Conservation (phyloP, 495 filamentous ascomycete genomes). For the Endocarpon pusillum region DNA sequence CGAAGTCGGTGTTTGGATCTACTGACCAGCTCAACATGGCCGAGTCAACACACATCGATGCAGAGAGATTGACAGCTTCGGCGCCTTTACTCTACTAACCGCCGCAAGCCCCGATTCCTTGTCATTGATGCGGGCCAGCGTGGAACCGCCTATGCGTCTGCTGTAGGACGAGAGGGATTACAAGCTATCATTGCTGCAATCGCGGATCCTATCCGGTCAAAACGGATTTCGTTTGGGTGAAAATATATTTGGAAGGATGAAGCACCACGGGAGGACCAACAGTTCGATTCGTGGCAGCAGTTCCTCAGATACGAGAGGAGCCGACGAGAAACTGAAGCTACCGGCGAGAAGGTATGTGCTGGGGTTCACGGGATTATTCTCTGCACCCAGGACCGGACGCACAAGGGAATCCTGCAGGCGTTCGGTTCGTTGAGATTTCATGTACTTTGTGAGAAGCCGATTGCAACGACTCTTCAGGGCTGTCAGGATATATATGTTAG, state of each 20-base stretch:
- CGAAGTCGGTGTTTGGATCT: background rate
- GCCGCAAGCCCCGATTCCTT: slow-evolving; percentile 25
- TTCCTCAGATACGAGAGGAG: slow-evolving; percentile 37
- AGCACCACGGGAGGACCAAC: slow-evolving; percentile 25
- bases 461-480: slow-evolving; percentile 50
- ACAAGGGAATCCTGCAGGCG: background rate
- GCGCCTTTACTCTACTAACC: background rate
- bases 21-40: background rate
- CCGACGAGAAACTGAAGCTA: slow-evolving; percentile 19
- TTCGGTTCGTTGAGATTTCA: background rate
- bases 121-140: slow-evolving; percentile 62
- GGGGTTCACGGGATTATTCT: background rate
- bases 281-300: slow-evolving; percentile 45
- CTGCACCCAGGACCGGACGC: background rate
- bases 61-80: background rate
- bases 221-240: slow-evolving; percentile 37
- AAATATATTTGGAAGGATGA: slow-evolving; percentile 37
- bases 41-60: background rate
- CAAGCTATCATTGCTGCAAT: slow-evolving; percentile 40
- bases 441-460: slow-evolving; percentile 43
- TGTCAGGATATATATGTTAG: slow-evolving; percentile 41
- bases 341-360: slow-evolving; percentile 1
- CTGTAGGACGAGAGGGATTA: slow-evolving; percentile 31
- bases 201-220: slow-evolving; percentile 50
- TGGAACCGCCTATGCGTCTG: slow-evolving; percentile 44